Evolutionary conservation across 2,329 filamentous ascomycete species (phyloP), one percentile per base, ranked within the genome.

Genomic region (Dendrostoma leiphaemia): DNA sequence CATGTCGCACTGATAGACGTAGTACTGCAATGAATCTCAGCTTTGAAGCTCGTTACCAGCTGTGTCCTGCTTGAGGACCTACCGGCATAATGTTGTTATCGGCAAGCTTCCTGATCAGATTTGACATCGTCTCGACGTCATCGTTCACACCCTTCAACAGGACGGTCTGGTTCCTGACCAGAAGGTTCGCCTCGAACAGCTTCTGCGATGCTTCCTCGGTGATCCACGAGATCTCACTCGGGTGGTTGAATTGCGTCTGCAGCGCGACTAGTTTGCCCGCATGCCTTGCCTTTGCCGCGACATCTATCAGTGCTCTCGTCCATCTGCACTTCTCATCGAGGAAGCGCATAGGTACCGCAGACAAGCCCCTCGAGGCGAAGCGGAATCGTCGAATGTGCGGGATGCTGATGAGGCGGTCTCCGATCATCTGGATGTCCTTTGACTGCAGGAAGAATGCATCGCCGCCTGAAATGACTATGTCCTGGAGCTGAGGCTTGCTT

Each of bases 211-310:
- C 83, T 44, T 69, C 64, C 59, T 73, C 67, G 0, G 79, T 82
- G 24, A 84, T 70, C 82, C 83, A 86, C 4, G 81, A 82, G 52
- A 86, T 78, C 64, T 86, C 83, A 34, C 75, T 75, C 0, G 82
- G 77, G 58, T 85, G 81, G 60, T 86, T 86, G 67, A 86, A 84
- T 61, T 87, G 84, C 0, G 84, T 87, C 63, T 87, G 84, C 51
- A 85, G 68, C 4, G 82, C 83, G 59, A 86, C 75, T 48, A 80
- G 74, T 64, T 86, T 86, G 5, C 82, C 82, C 23, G 76, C 71
- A 46, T 67, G 63, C 52, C 75, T 74, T 3, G 80, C 83, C 53
- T 71, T 68, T 45, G 78, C 72, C 1, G 77, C 75, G 1, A 87
- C 65, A 4, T 70, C 69, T 26, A 83, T 73, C 40, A 86, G 67